Evolutionary conservation across 2,329 filamentous ascomycete species (phyloP), one percentile per base, ranked within the genome.

Genomic region (Phyllosticta citrichinensis): DNA sequence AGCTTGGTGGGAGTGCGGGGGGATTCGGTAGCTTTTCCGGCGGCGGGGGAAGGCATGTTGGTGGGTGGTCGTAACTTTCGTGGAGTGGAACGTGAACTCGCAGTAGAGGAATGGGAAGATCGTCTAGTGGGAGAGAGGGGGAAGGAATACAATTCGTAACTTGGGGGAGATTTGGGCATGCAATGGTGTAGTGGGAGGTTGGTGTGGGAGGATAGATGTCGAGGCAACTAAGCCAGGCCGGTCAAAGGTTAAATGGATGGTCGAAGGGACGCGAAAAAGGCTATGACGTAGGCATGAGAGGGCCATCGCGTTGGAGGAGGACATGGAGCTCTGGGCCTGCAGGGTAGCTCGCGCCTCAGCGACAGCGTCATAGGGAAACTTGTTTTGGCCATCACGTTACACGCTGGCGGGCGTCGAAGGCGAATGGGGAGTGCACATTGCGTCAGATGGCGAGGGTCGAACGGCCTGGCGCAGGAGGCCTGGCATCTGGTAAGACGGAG

Each of bases 1-100:
- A 80, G 74, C 73, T 80, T 80, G 55, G 78, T 80, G 47, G 79
- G 78, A 63, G 78, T 80, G 71, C 77, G 77, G 66, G 77, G 78
- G 64, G 71, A 69, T 57, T 74, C 74, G 69, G 74, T 69, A 25
- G 19, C 20, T 74, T 79, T 80, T 70, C 77, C 78, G 65, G 78
- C 77, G 65, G 78, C 77, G 68, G 78, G 78, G 62, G 78, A 79
- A 68, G 78, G 77, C 78, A 80, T 80, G 58, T 66, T 73, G 47
- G 20, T 55, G 11, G 54, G 53, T 25, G 61, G 14, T 62, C 51
- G 55, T 56, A 20, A 30, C n/a, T 27, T 30, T 30, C 19, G 22
- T 56, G 54, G 19, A 20, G 22, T n/a, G 40, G 51, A 50, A 69
- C 69, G 68, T 60, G 69, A 71, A 60, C 65, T 66, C 14, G 57